Percentiles rank a stretch among this genome's conserved stretches.
Evolutionary conservation across 345 rosid species (phyloP).

Genomic region (Eucalyptus leucophloia): DNA sequence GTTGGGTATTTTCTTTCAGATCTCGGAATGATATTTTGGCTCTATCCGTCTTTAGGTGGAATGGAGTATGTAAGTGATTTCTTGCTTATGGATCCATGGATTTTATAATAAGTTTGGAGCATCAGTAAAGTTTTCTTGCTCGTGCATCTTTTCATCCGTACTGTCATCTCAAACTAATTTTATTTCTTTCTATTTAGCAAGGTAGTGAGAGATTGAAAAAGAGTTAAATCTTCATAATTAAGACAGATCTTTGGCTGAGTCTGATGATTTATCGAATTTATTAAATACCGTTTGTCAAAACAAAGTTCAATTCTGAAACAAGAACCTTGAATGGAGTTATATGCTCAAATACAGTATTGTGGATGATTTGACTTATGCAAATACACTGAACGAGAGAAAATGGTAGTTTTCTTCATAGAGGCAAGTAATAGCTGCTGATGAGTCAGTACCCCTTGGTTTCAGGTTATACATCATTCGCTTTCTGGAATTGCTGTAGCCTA

Average conservation of each 20-base stretch:
- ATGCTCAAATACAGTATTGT: neutral
- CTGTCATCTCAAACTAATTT: neutral
- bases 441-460: conserved; percentile 1
- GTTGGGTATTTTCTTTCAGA: conserved; percentile 83
- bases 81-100: neutral
- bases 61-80: conserved; percentile 63
- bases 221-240: neutral
- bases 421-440: neutral
- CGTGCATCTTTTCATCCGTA: neutral
- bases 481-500: conserved; percentile 60
- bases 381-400: neutral
- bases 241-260: neutral
- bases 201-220: neutral
- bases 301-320: neutral
- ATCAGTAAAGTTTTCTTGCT: neutral
- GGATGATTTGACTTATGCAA: neutral
- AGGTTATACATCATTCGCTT: conserved; percentile 74
- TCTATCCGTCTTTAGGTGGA: conserved; percentile 83
- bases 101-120: neutral
- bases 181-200: neutral
- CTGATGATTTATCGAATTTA: neutral
- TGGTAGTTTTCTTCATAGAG: neutral
- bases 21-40: conserved; percentile 73
- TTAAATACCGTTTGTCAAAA: neutral
- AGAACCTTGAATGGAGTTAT: neutral